phyloP scores from a whole-genome alignment of 495 filamentous ascomycete species.

The Talaromyces liani region DNA sequence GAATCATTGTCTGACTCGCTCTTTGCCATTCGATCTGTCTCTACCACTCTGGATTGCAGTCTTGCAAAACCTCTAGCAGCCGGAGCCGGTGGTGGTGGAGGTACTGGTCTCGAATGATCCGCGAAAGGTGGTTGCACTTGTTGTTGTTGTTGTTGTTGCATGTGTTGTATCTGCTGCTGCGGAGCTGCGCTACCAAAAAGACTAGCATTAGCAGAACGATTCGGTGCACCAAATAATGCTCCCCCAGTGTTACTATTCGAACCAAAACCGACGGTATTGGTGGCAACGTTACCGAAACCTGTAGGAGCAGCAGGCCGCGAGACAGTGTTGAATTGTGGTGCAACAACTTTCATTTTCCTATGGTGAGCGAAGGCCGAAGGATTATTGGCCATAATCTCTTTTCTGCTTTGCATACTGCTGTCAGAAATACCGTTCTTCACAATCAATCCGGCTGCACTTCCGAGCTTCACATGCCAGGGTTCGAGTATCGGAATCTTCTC shows the following conservation, averaged over 20 bases:
- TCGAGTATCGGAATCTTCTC: slow-evolving; percentile 51
- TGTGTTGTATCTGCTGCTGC: background rate
- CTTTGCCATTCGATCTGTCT: no score
- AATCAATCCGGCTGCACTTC: background rate
- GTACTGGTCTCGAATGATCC: background rate
- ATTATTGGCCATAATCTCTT: slow-evolving; percentile 8
- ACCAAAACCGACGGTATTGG: background rate
- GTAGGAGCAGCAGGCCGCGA: background rate
- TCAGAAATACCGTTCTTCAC: slow-evolving; percentile 4
- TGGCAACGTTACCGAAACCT: background rate
- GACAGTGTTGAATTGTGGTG: background rate
- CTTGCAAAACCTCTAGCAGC: no score
- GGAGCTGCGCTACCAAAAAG: background rate
- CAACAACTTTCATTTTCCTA: background rate
- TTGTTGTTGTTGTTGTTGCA: background rate
- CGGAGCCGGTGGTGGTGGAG: background rate
- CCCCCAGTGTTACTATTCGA: no score
- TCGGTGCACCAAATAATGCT: no score
- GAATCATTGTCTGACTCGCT: background rate
- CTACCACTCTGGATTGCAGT: no score
- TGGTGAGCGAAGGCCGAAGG: background rate
- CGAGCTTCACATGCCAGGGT: slow-evolving; percentile 52
- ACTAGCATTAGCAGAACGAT: no score
- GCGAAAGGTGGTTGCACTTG: background rate
- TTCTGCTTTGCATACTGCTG: slow-evolving; percentile 8